Evolutionary conservation across 2,329 filamentous ascomycete species (phyloP).

Genomic region (Emmonsiellopsis sp.): DNA sequence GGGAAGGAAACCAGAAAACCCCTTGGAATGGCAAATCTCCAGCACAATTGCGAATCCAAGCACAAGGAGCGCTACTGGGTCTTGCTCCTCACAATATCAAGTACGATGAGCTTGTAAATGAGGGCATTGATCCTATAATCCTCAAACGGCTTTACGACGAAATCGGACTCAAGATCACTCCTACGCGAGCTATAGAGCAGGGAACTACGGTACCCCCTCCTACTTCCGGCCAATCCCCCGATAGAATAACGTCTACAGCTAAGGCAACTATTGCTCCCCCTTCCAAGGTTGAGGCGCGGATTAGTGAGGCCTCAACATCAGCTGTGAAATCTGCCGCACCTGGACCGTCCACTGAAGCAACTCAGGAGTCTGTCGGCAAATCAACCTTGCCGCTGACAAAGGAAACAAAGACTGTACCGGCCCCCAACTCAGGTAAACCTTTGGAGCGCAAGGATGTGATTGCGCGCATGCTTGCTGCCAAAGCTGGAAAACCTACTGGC

Average conservation of each 20-base stretch:
- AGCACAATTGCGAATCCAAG: constrained; percentile 37
- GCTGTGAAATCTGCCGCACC: no score
- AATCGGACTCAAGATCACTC: constrained; percentile 47
- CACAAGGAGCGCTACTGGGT: constrained; percentile 58
- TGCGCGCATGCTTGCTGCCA: constrained; percentile 65
- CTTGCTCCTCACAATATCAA: constrained; percentile 57
- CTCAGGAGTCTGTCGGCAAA: constrained; percentile 10
- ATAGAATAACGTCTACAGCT: constrained; percentile 71
- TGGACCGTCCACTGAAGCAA: constrained; percentile 10
- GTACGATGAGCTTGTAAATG: constrained; percentile 63
- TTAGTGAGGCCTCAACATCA: background rate
- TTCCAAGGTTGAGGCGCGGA: background rate
- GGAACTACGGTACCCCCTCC: background rate
- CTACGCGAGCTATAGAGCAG: background rate
- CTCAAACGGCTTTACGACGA: constrained; percentile 60
- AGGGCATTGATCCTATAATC: constrained; percentile 58
- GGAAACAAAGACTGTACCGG: background rate
- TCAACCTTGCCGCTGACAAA: background rate
- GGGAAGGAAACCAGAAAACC: background rate
- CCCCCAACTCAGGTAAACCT: constrained; percentile 28
- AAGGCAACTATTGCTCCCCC: constrained; percentile 40
- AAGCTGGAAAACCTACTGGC: constrained; percentile 45
- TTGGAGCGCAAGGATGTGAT: constrained; percentile 69
- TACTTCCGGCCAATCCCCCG: constrained; percentile 40
- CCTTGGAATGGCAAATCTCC: constrained; percentile 20